These are phyloP conservation scores for Auxenochlorella protothecoides DNA, from an alignment of 139 green algal species.

Conservation along the genomic window DNA sequence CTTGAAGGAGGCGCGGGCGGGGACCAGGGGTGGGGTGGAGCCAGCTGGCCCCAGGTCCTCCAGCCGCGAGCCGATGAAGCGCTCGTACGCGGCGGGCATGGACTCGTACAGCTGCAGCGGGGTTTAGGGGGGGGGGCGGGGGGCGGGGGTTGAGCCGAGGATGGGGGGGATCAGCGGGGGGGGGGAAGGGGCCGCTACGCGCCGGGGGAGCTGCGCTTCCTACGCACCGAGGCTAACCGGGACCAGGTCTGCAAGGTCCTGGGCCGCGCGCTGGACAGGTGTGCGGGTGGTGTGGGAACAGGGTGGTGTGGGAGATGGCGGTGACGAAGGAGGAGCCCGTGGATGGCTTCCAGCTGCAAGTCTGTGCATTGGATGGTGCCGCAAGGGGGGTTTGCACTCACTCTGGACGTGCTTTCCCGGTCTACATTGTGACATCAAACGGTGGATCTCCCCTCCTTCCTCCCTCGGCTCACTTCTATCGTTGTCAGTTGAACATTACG, in stretches of 20 bases:
- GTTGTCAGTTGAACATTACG: no score
- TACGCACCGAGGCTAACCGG: constrained; percentile 3
- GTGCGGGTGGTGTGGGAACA: neutral
- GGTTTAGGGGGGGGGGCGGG: no score
- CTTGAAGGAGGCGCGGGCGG: constrained; percentile 61
- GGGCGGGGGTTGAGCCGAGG: no score
- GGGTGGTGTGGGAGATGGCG: neutral
- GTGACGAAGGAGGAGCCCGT: neutral
- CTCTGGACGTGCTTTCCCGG: neutral
- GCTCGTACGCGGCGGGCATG: neutral
- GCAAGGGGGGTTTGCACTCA: neutral
- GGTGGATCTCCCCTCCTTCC: neutral
- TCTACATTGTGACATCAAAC: neutral
- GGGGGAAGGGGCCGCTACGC: constrained; percentile 29
- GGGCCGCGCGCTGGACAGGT: constrained; percentile 13
- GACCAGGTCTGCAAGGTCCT: constrained; percentile 7
- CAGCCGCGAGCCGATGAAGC: constrained; percentile 22
- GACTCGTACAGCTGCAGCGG: constrained; percentile 7
- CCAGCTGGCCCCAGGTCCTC: constrained; percentile 5
- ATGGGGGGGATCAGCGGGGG: no score
- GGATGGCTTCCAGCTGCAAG: neutral
- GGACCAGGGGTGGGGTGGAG: constrained; percentile 12
- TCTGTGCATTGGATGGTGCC: no score
- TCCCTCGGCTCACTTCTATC: neutral
- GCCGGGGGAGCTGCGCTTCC: constrained; percentile 13